phyloP scores from a whole-genome alignment of 345 rosid genomes.

The Acer campestre region DNA sequence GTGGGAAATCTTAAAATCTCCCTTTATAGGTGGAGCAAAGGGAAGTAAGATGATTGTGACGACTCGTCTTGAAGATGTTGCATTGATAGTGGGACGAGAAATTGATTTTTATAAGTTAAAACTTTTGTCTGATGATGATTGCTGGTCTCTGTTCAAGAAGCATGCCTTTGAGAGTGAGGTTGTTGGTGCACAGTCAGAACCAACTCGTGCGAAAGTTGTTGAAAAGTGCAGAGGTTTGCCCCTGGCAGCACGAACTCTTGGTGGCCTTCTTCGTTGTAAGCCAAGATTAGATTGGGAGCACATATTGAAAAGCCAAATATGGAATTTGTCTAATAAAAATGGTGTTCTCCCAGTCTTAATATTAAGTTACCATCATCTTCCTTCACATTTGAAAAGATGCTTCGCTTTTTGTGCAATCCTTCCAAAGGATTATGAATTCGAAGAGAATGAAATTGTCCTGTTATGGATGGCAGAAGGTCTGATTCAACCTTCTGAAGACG shows the following conservation, averaged over 20 bases:
- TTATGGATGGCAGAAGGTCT: slow-evolving; percentile 33
- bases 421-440: slow-evolving; percentile 20
- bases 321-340: not conserved
- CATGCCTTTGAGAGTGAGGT: slow-evolving; percentile 9
- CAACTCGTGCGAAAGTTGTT: not conserved
- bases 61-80: not conserved
- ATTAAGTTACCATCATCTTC: not conserved
- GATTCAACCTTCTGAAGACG: not conserved
- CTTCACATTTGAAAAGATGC: slow-evolving; percentile 18
- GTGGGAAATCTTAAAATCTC: not conserved
- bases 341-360: not conserved
- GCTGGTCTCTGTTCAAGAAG: slow-evolving; percentile 15
- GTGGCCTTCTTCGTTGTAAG: slow-evolving; percentile 14
- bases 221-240: slow-evolving; percentile 23
- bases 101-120: not conserved
- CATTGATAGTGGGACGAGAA: not conserved
- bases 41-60: not conserved
- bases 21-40: not conserved
- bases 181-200: not conserved
- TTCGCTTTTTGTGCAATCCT: slow-evolving; percentile 19
- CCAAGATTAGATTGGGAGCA: not conserved
- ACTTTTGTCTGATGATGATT: slow-evolving; percentile 14
- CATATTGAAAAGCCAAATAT: slow-evolving; percentile 2
- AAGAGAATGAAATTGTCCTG: slow-evolving; percentile 8
- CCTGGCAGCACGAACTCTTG: slow-evolving; percentile 19